A percentile compares a stretch with the other conserved stretches of the same genome.
Conservation (phyloP, 768 basidiomycete species). For the Rhodosporidiobolus odoratus region DNA sequence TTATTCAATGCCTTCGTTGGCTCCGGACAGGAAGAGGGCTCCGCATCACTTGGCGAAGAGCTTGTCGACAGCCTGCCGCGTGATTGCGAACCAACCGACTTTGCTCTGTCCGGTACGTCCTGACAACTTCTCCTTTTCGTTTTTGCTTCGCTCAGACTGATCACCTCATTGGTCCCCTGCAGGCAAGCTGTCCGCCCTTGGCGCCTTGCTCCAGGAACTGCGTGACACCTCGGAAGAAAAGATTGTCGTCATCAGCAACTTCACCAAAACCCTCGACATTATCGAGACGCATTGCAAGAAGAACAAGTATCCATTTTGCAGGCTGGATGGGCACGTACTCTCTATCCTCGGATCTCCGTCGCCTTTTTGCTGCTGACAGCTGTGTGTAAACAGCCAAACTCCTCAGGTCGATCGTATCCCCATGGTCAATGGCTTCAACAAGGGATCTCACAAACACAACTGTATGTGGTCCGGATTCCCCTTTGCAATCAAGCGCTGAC, state of each 20-base stretch:
- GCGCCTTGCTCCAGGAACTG: conserved; percentile 59
- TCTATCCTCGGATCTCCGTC: too few relatives aligned
- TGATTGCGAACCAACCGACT: conserved; percentile 50
- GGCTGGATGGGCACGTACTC: conserved; percentile 73
- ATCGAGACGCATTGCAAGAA: conserved; percentile 78
- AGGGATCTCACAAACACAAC: conserved; percentile 61
- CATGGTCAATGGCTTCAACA: conserved; percentile 84
- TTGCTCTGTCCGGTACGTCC: conserved; percentile 68
- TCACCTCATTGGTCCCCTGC: conserved; percentile 6
- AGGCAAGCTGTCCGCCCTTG: conserved; percentile 72
- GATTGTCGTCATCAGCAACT: conserved; percentile 87
- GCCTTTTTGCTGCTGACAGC: not conserved
- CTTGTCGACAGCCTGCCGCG: conserved; percentile 43
- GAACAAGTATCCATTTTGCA: conserved; percentile 67
- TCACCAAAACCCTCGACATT: conserved; percentile 86
- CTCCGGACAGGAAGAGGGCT: conserved; percentile 5
- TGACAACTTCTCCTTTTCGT: not conserved
- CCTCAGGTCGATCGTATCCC: conserved; percentile 64
- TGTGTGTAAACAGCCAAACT: conserved; percentile 28
- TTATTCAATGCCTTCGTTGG: too few relatives aligned
- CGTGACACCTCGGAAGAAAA: conserved; percentile 69
- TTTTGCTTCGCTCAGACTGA: not conserved
- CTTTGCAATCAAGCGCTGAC: not conserved
- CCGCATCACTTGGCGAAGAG: conserved; percentile 24
- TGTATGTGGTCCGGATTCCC: conserved; percentile 53